Percentiles rank a stretch among this genome's conserved stretches.
These are phyloP conservation scores for Nemania abortiva DNA, from an alignment of 2,329 filamentous ascomycete genomes.

Conservation along the genomic window DNA sequence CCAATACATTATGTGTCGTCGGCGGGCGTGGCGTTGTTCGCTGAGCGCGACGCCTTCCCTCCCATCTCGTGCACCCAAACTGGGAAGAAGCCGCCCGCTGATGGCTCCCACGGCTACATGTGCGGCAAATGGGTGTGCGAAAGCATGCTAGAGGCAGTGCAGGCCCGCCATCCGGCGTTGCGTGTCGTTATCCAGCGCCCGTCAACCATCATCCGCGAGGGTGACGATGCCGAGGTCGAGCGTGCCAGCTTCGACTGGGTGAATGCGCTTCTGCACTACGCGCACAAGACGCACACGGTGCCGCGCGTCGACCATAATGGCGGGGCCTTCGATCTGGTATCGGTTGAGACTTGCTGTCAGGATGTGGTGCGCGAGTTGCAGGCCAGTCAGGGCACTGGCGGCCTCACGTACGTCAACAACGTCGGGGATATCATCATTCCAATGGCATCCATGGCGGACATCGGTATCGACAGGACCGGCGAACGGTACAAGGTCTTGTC, in stretches of 20 bases:
- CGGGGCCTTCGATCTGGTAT: slow-evolving; percentile 5
- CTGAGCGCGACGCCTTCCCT: no score
- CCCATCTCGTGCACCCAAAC: no score
- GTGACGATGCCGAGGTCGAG: slow-evolving; percentile 18
- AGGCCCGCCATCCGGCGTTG: slow-evolving; percentile 12
- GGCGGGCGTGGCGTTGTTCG: no score
- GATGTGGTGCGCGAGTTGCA: not conserved
- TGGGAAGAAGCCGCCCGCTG: not conserved
- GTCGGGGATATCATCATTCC: slow-evolving; percentile 8
- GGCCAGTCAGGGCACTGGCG: no score
- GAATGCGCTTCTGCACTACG: slow-evolving; percentile 58
- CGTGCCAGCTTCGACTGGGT: slow-evolving; percentile 75
- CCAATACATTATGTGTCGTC: no score
- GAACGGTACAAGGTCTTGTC: not conserved
- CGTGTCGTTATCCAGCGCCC: slow-evolving; percentile 39
- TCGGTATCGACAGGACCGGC: not conserved
- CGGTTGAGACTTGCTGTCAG: not conserved
- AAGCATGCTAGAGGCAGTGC: slow-evolving; percentile 46
- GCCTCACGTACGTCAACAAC: not conserved
- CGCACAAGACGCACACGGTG: slow-evolving; percentile 39
- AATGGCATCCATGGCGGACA: not conserved
- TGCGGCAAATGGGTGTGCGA: slow-evolving; percentile 54
- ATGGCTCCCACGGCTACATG: slow-evolving; percentile 49
- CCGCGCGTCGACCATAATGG: not conserved
- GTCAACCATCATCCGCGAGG: slow-evolving; percentile 36